Conservation (phyloP, 495 filamentous ascomycete genomes). For the Lepidopterella palustris region DNA sequence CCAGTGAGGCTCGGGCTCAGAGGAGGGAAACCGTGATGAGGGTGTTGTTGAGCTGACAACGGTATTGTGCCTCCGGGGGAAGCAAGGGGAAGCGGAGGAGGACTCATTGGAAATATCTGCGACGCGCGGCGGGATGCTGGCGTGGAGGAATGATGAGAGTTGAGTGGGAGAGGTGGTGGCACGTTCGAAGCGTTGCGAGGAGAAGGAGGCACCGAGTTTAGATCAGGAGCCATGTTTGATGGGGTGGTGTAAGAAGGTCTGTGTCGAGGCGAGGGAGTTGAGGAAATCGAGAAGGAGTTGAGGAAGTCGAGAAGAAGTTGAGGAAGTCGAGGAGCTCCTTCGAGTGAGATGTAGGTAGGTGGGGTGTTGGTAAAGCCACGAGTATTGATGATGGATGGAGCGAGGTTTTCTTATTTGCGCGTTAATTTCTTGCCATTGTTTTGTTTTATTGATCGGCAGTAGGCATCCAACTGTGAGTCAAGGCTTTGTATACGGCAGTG, state of each 20-base stretch:
- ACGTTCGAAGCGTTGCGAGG: slow-evolving; percentile 33
- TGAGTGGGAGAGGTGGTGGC: slow-evolving; percentile 27
- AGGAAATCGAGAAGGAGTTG: background rate
- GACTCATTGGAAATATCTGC: slow-evolving; percentile 41
- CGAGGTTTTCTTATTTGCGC: background rate
- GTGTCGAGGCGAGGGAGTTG: background rate
- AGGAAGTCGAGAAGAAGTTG: background rate
- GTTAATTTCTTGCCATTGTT: slow-evolving; percentile 23
- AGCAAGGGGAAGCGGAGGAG: slow-evolving; percentile 40
- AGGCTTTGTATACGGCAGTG: slow-evolving; percentile 4
- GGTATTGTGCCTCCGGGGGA: slow-evolving; percentile 26
- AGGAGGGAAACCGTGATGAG: slow-evolving; percentile 24
- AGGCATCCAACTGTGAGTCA: slow-evolving; percentile 1
- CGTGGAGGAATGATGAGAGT: slow-evolving; percentile 41
- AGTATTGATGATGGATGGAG: too few relatives aligned
- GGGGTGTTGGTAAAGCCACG: too few relatives aligned
- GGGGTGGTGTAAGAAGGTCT: too few relatives aligned
- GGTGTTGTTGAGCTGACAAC: slow-evolving; percentile 12
- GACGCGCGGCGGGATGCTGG: slow-evolving; percentile 45
- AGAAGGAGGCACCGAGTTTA: slow-evolving; percentile 54
- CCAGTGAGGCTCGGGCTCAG: slow-evolving; percentile 23
- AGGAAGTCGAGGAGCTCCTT: background rate
- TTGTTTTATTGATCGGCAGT: slow-evolving; percentile 10
- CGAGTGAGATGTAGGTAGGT: background rate
- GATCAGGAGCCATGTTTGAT: slow-evolving; percentile 52